Conservation (phyloP, 2,329 filamentous ascomycete species). For the Biscogniauxia marginata region DNA sequence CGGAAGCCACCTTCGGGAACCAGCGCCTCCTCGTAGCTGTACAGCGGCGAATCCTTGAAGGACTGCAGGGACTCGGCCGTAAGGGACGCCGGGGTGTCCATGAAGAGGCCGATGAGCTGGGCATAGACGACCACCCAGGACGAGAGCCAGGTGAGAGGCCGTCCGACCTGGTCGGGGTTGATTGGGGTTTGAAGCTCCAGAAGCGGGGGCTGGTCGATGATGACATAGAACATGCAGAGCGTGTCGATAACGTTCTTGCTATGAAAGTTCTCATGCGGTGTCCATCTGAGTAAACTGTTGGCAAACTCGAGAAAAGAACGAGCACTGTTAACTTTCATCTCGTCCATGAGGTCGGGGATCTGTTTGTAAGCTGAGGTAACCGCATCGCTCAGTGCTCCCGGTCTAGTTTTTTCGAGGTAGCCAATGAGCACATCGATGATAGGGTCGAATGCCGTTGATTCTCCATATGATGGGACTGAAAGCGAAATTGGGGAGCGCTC, state of each 20-base stretch:
- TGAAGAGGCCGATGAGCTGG: slow-evolving; percentile 34
- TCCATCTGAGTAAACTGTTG: slow-evolving; percentile 36
- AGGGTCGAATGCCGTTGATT: not conserved
- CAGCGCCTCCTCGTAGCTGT: slow-evolving; percentile 32
- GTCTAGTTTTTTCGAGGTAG: not conserved
- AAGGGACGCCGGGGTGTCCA: slow-evolving; percentile 35
- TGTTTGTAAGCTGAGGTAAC: not conserved
- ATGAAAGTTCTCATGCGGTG: slow-evolving; percentile 34
- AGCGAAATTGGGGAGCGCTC: not conserved
- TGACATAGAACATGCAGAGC: slow-evolving; percentile 40
- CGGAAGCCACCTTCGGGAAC: slow-evolving; percentile 32
- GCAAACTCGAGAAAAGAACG: slow-evolving; percentile 25
- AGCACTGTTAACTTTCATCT: slow-evolving; percentile 19
- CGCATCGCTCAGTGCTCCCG: not conserved
- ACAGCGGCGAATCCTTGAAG: slow-evolving; percentile 32
- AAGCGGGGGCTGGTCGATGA: slow-evolving; percentile 36
- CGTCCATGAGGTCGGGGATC: slow-evolving; percentile 10
- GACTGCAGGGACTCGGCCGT: slow-evolving; percentile 30
- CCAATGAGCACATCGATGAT: not conserved
- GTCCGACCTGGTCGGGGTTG: slow-evolving; percentile 26
- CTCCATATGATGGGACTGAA: not conserved
- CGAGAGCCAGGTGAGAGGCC: slow-evolving; percentile 34
- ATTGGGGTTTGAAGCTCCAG: slow-evolving; percentile 22
- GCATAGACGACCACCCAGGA: slow-evolving; percentile 40
- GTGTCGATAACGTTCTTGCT: slow-evolving; percentile 37